Base-by-base conservation (phyloP, 305 asterid genomes). In the Euphrasia arctica region DNA sequence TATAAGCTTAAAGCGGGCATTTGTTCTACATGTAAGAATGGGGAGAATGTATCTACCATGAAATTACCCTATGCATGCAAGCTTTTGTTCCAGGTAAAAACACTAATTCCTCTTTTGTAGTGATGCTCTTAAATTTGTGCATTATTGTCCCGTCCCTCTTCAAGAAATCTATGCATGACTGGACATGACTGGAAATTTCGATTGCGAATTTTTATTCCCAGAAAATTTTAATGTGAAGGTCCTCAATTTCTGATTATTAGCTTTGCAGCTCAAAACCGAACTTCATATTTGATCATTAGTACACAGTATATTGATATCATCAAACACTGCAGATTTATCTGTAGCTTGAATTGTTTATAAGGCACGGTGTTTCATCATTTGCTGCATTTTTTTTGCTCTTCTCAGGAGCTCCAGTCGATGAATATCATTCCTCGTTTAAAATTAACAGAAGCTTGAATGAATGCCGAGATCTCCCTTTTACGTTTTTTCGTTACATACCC, bases 61-160 rank as follows among this genome's bases (percentile, higher is more conserved):
- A 93, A 93, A 67, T 70, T 93, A 72, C 99, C 99, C 13, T 93
- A 93, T 74, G 99, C 99, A 6, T 93, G 99, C 97, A 93, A 93
- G 79, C 95, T 93, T 76, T 75, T 93, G 70, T 34, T 93, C 77
- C 99, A 93, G 95, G 97, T 90, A 54, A 51, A 13, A 80, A 70
- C 59, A 4, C 58, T 27, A 18, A 9, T 66, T 70, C 9, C 54
- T 64, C 54, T 32, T 47, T 56, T 34, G 52, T 36, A 28, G 13
- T 22, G 4, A 13, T 67, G 32, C 54, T 48, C 49, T 70, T 58
- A 10, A 10, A 50, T 41, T 18, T 42, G 45, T 15, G 13, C 55
- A 25, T 25, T 25, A 25, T 25, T 25, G 27, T 22, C 27, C 39
- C 32, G 56, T 1, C 43, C 39, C 29, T 52, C 58, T 36, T 25